These are phyloP conservation scores for Cryphonectria carpinicola DNA, from an alignment of 2,329 filamentous ascomycete genomes.

Conservation along the genomic window DNA sequence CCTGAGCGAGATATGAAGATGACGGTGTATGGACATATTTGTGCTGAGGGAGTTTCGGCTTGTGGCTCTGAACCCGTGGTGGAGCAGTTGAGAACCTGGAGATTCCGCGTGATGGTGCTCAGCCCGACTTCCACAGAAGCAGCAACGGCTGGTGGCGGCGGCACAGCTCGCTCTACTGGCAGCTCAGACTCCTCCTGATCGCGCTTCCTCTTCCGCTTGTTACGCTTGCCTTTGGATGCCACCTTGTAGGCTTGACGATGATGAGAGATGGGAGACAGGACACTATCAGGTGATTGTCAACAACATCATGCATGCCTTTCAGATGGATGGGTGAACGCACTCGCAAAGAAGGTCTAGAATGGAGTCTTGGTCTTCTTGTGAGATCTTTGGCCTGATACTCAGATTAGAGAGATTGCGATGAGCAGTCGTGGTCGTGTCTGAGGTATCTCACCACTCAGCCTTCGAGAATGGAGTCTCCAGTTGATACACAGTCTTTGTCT, in stretches of 20 bases:
- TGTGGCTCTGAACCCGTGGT: not conserved
- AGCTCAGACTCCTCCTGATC: slow-evolving; percentile 32
- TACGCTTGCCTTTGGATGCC: slow-evolving; percentile 65
- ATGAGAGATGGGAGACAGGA: slow-evolving; percentile 66
- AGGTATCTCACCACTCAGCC: slow-evolving; percentile 57
- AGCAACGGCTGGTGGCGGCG: slow-evolving; percentile 57
- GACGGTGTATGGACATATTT: slow-evolving; percentile 47
- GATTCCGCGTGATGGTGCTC: slow-evolving; percentile 62
- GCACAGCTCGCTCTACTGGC: slow-evolving; percentile 28
- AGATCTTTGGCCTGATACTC: slow-evolving; percentile 62
- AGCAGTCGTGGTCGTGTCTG: not conserved
- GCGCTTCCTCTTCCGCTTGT: slow-evolving; percentile 52
- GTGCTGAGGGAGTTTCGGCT: not conserved
- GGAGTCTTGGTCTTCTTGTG: slow-evolving; percentile 60
- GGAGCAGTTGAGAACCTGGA: slow-evolving; percentile 49
- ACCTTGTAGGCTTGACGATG: slow-evolving; percentile 58
- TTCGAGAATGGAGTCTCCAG: slow-evolving; percentile 68
- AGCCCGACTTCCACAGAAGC: slow-evolving; percentile 66
- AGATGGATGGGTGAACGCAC: slow-evolving; percentile 45
- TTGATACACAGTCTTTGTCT: slow-evolving; percentile 65
- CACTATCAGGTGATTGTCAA: slow-evolving; percentile 44
- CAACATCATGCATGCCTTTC: slow-evolving; percentile 12
- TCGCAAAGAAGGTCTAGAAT: slow-evolving; percentile 70
- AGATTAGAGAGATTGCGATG: slow-evolving; percentile 4
- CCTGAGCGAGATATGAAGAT: slow-evolving; percentile 63